Conservation (phyloP, 768 basidiomycete genomes). For the Jaapia argillacea region DNA sequence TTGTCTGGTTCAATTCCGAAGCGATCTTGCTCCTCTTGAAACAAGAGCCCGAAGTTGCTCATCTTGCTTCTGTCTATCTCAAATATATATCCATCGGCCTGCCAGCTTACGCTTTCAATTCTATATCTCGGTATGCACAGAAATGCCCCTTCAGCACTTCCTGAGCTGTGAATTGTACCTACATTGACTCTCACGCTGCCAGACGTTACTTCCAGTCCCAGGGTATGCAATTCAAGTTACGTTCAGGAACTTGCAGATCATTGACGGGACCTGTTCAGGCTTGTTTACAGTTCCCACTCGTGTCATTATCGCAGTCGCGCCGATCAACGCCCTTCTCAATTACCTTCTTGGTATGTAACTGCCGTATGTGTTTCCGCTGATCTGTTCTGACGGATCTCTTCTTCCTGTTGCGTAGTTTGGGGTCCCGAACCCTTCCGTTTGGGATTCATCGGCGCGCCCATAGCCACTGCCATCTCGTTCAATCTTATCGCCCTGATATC, state of each 20-base stretch:
- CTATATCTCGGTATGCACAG: conserved; percentile 37
- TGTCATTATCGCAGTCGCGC: conserved; percentile 75
- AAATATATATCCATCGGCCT: conserved; percentile 70
- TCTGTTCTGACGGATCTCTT: too few relatives aligned
- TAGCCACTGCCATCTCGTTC: conserved; percentile 83
- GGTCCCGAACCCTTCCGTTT: conserved; percentile 69
- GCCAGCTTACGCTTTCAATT: conserved; percentile 60
- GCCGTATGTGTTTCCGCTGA: too few relatives aligned
- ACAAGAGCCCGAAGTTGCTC: conserved; percentile 81
- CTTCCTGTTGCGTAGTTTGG: conserved; percentile 46
- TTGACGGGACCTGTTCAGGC: conserved; percentile 26
- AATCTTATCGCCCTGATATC: conserved; percentile 68
- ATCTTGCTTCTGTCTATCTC: conserved; percentile 67
- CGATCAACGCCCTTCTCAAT: conserved; percentile 76
- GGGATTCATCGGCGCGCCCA: conserved; percentile 88
- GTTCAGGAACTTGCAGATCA: conserved; percentile 1
- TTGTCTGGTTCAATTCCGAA: conserved; percentile 82
- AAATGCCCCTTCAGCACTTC: neutral
- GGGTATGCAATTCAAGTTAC: conserved; percentile 27
- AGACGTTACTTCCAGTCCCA: conserved; percentile 81
- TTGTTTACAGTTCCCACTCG: conserved; percentile 80
- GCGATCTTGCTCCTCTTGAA: conserved; percentile 60
- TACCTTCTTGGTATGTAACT: conserved; percentile 61
- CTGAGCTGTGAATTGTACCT: too few relatives aligned
- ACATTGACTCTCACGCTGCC: neutral